Base-by-base conservation (phyloP, 495 filamentous ascomycete species). In the Filosporella fistucella region DNA sequence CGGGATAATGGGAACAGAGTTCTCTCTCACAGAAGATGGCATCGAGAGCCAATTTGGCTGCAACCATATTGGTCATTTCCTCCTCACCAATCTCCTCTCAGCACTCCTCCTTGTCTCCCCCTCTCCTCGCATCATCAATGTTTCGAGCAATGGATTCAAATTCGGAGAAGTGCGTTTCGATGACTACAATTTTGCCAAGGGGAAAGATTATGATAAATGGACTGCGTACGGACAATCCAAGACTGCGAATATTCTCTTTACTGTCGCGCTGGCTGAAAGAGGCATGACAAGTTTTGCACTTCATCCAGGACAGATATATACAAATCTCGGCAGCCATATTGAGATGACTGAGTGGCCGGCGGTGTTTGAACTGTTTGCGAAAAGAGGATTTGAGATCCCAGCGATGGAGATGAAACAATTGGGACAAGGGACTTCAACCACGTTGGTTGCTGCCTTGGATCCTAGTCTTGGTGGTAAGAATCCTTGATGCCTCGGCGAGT, bases 151-250 rank as follows among this genome's bases (percentile, higher is more conserved):
- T 52, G 54, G 38, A 2, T 36, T 38, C 26, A 9, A 24, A 20
- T 14, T 25, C 4, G 23, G 26, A n/a, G 22, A 20, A 18, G 34
- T 56, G 13, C 18, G 26, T 1, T 56, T 43, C 37, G 48, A 52
- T 7, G 44, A 56, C 29, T 24, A 14, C 11, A 52, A 52, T 39
- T 56, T 44, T 18, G 16, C 41, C 16, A 44, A 42, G 26, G 11
- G 43, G 4, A 23, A 33, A 14, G 5, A 16, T 22, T 51, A 47
- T 24, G 20, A 52, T 17, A 32, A n/a, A 6, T 72, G 63, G 50
- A 56, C 47, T 2, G 61, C 69, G 10, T 83, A 84, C 57, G 75
- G 70, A n/a, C 72, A 76, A 34, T 68, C 69, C 4, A 84, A 85
- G 62, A 71, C 66, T 13, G 77, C 77, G 12, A 80, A 77, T 60